Base-by-base conservation (phyloP, 257 asterid genomes). In the Penstemon barbatus region DNA sequence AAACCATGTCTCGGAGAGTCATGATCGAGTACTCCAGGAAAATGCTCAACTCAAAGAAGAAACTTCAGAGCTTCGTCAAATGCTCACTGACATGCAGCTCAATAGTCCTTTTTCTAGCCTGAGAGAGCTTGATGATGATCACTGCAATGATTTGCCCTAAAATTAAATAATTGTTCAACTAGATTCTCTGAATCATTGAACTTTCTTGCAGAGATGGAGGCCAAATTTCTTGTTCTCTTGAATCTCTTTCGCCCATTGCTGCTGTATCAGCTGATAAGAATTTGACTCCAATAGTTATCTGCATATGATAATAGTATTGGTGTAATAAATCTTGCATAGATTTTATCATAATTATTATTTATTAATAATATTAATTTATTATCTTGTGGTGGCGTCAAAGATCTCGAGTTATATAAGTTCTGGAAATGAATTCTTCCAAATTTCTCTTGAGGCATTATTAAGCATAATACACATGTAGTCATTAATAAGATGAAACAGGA, bases 11-110 rank as follows among this genome's bases (percentile, higher is more conserved):
- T 76, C 97, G 0, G 96, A 92, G 59, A 65, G 61, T 52, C 91
- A 86, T 8, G 89, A 87, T 42, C 87, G 68, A 41, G 84, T 77
- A 3, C 68, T 89, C 53, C 84, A 78, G 73, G 96, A 92, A 58
- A 89, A 92, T 76, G 77, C 81, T 40, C 89, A 77, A 41, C 91
- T 92, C 61, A 92, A 86, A 69, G 89, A 83, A 54, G 88, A 89
- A 73, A 74, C 90, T 42, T 76, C 78, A 3, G 95, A 85, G 78
- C 98, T 92, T 61, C 89, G 92, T 10, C 88, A 80, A 40, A 82
- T 87, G 92, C 63, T 92, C 45, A 75, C 84, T n/a, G 71, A 74
- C 65, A 83, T 87, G 88, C 85, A 84, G 83, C 80, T 88, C 50
- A 77, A 52, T 45, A 81, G 88, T 51, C 94, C 92, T 38, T 83